A percentile compares a stretch with the other conserved stretches of the same genome.
phyloP scores from a whole-genome alignment of 1,139 yeast genomes.

The Hemisphaericaspora lyxosophila region DNA sequence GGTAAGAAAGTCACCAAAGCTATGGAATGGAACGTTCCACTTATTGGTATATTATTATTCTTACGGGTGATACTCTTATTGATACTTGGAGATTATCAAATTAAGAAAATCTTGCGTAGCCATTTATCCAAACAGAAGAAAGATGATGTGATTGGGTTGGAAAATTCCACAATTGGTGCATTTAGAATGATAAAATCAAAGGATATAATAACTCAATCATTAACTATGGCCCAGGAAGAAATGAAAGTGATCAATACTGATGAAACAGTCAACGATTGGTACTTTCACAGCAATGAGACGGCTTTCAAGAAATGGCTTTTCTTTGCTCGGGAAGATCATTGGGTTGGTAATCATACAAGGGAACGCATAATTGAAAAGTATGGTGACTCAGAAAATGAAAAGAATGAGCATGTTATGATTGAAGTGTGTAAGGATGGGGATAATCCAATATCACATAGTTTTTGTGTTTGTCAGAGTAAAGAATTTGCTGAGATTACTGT shows the following conservation, averaged over 20 bases:
- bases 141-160: slow-evolving; percentile 21
- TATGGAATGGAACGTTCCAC: slow-evolving; percentile 29
- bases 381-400: slow-evolving; percentile 21
- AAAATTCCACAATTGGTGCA: slow-evolving; percentile 45
- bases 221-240: slow-evolving; percentile 60
- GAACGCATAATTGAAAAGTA: slow-evolving; percentile 39
- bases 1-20: slow-evolving; percentile 42
- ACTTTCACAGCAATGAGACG: slow-evolving; percentile 29
- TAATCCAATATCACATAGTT: slow-evolving; percentile 50
- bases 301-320: slow-evolving; percentile 50
- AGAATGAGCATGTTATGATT: slow-evolving; percentile 31
- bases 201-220: slow-evolving; percentile 48
- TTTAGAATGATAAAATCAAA: slow-evolving; percentile 39
- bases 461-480: slow-evolving; percentile 55
- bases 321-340: slow-evolving; percentile 58
- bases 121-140: not conserved
- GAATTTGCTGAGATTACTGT: slow-evolving; percentile 49
- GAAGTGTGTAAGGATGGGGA: slow-evolving; percentile 28
- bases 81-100: slow-evolving; percentile 1
- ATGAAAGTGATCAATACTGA: slow-evolving; percentile 47
- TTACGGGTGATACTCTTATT: slow-evolving; percentile 21
- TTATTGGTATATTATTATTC: slow-evolving; percentile 26
- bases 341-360: slow-evolving; percentile 57
- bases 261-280: slow-evolving; percentile 46
- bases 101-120: slow-evolving; percentile 1